These are phyloP conservation scores for Vitis cinerea DNA, from an alignment of 164 flowering plant species.

Conservation along the genomic window DNA sequence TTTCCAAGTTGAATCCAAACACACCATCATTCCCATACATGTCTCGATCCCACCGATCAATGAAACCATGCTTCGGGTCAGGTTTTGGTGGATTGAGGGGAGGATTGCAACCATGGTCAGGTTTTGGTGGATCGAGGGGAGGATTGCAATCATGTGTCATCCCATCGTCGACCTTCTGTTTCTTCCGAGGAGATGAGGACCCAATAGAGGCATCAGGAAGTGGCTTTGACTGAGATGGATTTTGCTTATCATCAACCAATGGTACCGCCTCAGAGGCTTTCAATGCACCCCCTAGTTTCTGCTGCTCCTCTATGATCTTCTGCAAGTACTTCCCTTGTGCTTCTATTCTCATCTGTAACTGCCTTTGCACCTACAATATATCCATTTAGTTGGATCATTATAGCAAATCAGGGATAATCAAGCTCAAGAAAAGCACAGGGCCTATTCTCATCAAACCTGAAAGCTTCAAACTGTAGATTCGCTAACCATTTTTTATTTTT, in stretches of 20 bases:
- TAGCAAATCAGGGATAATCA: too few relatives aligned
- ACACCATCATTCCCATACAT: conserved; percentile 21
- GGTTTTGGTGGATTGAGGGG: conserved; percentile 12
- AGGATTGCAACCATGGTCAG: conserved; percentile 10
- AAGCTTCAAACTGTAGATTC: background rate
- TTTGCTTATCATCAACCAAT: conserved; percentile 27
- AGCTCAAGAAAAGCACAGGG: too few relatives aligned
- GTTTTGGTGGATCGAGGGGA: conserved; percentile 9
- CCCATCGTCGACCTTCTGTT: conserved; percentile 29
- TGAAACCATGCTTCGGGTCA: conserved; percentile 22
- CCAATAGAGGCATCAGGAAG: conserved; percentile 18
- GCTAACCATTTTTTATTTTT: too few relatives aligned
- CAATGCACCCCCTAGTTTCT: conserved; percentile 53
- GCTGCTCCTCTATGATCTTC: conserved; percentile 75
- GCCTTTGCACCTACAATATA: conserved; percentile 58
- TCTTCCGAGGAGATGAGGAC: conserved; percentile 36
- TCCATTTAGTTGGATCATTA: background rate
- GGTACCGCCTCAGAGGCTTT: conserved; percentile 30
- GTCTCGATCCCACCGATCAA: conserved; percentile 30
- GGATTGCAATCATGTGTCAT: conserved; percentile 2
- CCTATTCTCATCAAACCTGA: background rate
- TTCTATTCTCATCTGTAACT: conserved; percentile 73
- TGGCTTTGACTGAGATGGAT: conserved; percentile 16
- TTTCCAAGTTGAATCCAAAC: conserved; percentile 22
- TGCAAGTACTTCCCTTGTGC: conserved; percentile 77